phyloP scores from a whole-genome alignment of 176 grass and related monocot species.

The Secale cereale region DNA sequence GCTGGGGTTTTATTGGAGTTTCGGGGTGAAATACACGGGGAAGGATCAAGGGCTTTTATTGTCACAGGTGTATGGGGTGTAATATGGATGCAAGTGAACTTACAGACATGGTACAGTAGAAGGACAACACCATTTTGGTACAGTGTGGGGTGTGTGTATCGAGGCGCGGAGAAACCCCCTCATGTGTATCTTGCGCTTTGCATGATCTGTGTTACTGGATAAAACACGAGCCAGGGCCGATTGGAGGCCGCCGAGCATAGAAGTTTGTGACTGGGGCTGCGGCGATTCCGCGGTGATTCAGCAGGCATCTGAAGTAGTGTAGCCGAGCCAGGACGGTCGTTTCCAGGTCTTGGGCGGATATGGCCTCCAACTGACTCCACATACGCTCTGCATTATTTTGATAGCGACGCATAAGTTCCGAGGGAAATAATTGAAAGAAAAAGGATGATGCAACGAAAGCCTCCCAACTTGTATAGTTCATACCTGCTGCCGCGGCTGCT shows the following conservation, averaged over 20 bases:
- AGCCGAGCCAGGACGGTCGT: conserved; percentile 57
- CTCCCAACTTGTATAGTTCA: background rate
- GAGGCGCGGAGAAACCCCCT: conserved; percentile 12
- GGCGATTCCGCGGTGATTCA: conserved; percentile 76
- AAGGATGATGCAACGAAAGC: background rate
- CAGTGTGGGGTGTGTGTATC: conserved; percentile 15
- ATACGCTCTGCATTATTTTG: conserved; percentile 55
- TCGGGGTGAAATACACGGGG: background rate
- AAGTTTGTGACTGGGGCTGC: conserved; percentile 78
- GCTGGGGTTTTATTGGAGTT: conserved; percentile 14
- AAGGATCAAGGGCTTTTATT: conserved; percentile 10
- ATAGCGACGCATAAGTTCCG: background rate
- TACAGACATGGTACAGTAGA: conserved; percentile 29
- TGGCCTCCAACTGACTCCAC: conserved; percentile 79
- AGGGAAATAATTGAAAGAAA: background rate
- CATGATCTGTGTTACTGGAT: conserved; percentile 33
- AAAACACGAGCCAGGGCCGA: conserved; percentile 75
- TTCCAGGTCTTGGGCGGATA: conserved; percentile 58
- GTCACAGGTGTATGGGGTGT: background rate
- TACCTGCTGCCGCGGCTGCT: conserved; percentile 89
- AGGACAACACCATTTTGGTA: background rate
- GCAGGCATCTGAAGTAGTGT: conserved; percentile 81
- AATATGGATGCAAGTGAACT: conserved; percentile 13
- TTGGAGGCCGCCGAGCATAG: conserved; percentile 61
- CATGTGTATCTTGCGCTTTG: conserved; percentile 1